phyloP scores from a whole-genome alignment of 305 asterid species.

The Fraxinus greggii region DNA sequence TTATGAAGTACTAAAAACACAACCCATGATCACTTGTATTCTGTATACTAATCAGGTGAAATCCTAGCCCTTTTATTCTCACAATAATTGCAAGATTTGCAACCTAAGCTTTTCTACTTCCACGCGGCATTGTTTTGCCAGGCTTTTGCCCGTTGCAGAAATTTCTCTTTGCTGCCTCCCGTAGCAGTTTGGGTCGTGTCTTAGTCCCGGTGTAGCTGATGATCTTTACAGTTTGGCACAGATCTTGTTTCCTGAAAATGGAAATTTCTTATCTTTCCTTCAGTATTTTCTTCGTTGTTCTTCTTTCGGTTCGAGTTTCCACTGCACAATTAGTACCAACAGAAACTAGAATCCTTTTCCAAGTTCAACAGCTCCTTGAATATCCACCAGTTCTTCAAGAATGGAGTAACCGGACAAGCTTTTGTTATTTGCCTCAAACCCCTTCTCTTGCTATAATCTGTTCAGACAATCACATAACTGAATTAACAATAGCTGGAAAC shows the following conservation, averaged over 20 bases:
- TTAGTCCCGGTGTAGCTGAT: background rate
- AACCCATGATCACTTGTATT: background rate
- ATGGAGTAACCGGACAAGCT: constrained; percentile 86
- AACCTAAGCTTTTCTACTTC: background rate
- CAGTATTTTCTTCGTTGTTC: constrained; percentile 28
- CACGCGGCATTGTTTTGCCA: background rate
- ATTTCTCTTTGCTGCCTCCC: background rate
- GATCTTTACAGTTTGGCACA: background rate
- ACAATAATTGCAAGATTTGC: background rate
- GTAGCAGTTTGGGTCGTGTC: background rate
- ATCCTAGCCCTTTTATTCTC: background rate
- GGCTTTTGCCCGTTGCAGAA: background rate
- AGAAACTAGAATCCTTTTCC: constrained; percentile 66
- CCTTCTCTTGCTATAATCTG: constrained; percentile 63
- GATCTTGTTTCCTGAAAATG: constrained; percentile 14
- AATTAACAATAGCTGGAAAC: constrained; percentile 75
- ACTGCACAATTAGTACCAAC: constrained; percentile 44
- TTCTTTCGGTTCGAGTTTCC: constrained; percentile 25
- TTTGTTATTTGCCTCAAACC: constrained; percentile 58
- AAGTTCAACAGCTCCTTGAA: constrained; percentile 70
- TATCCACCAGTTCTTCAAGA: constrained; percentile 62
- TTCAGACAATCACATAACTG: constrained; percentile 64
- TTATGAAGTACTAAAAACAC: background rate
- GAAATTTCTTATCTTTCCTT: constrained; percentile 11
- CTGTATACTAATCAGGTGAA: background rate